Percentiles rank a stretch among this genome's conserved stretches.
phyloP scores from a whole-genome alignment of 2,329 filamentous ascomycete genomes.

The Talaromyces verruculosus region DNA sequence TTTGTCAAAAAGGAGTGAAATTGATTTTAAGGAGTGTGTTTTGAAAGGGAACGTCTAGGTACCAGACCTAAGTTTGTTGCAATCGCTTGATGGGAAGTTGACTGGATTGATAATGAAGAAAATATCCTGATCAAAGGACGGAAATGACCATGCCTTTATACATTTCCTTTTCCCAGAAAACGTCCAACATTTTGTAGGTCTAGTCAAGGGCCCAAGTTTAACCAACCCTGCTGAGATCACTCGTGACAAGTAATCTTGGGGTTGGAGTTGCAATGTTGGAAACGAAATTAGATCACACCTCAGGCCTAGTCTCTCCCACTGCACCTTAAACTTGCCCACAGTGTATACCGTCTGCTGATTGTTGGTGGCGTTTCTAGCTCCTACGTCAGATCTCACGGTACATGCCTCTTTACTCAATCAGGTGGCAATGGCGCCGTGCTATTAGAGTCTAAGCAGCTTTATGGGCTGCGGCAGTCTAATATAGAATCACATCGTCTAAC shows the following conservation, averaged over 20 bases:
- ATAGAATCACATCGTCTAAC: background rate
- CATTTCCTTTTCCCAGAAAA: background rate
- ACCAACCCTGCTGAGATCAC: background rate
- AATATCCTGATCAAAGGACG: background rate
- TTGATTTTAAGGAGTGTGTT: background rate
- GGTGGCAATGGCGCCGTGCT: background rate
- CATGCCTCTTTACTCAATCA: background rate
- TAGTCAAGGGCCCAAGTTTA: background rate
- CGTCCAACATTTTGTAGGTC: background rate
- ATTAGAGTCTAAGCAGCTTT: background rate
- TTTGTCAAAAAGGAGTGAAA: background rate
- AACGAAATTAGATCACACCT: background rate
- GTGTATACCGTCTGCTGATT: background rate
- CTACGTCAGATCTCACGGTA: background rate
- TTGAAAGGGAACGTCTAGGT: constrained; percentile 17
- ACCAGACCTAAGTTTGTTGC: constrained; percentile 12
- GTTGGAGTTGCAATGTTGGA: background rate
- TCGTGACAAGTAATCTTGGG: background rate
- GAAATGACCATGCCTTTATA: background rate
- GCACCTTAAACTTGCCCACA: background rate
- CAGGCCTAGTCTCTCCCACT: background rate
- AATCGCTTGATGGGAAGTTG: background rate
- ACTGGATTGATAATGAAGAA: background rate
- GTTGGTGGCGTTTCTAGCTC: background rate
- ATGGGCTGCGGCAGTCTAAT: background rate